A percentile compares a stretch with the other conserved stretches of the same genome.
Evolutionary conservation across 1,284 basidiomycete species (phyloP).

Genomic region (Xerocomus alliaceus): DNA sequence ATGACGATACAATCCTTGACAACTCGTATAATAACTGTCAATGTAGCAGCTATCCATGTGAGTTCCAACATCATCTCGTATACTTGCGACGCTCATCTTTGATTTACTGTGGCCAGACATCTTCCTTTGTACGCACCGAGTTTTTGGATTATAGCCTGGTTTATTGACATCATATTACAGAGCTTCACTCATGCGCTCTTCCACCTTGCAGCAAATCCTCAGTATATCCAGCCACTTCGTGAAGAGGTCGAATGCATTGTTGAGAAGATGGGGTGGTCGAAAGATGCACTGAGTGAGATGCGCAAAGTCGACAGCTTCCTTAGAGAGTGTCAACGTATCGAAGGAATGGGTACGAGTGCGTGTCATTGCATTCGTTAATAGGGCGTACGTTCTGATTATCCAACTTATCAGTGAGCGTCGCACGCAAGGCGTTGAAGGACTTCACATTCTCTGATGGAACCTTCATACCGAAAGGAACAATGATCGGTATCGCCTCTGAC

Average conservation of each 20-base stretch:
- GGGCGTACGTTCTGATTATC: background rate
- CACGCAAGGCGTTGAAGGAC: background rate
- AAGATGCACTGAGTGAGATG: constrained; percentile 24
- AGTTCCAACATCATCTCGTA: background rate
- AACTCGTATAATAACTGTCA: constrained; percentile 41
- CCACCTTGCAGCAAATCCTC: constrained; percentile 45
- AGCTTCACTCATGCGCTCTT: constrained; percentile 46
- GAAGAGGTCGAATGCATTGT: background rate
- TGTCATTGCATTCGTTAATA: background rate
- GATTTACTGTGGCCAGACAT: background rate
- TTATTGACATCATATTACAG: constrained; percentile 22
- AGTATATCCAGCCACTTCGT: background rate
- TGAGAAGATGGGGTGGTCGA: constrained; percentile 49
- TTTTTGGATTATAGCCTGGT: background rate
- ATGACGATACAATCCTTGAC: constrained; percentile 37
- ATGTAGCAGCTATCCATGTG: constrained; percentile 49
- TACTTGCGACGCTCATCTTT: constrained; percentile 22
- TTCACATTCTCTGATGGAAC: constrained; percentile 50
- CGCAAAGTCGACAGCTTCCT: constrained; percentile 21
- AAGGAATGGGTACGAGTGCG: constrained; percentile 34
- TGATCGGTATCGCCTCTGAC: constrained; percentile 34
- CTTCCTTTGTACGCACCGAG: background rate
- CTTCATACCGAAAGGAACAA: constrained; percentile 46
- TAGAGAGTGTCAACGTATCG: constrained; percentile 11
- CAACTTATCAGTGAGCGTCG: constrained; percentile 23